These are phyloP conservation scores for Melastoma malabathricum DNA, from an alignment of 345 rosid genomes.

Conservation along the genomic window DNA sequence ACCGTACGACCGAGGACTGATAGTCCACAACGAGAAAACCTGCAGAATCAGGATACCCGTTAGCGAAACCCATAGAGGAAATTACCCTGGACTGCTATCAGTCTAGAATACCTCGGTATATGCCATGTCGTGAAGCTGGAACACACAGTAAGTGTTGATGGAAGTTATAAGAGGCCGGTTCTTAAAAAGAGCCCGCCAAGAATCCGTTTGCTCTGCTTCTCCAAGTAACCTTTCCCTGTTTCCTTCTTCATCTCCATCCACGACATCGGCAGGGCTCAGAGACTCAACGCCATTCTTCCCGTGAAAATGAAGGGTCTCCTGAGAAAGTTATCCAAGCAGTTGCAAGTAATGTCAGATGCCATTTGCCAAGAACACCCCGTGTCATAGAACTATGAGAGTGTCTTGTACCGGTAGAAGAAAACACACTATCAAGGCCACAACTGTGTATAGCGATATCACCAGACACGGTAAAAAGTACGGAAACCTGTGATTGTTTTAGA, in stretches of 20 bases:
- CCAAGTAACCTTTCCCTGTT: slow-evolving; percentile 7
- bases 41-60: slow-evolving; percentile 6
- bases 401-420: slow-evolving; percentile 44
- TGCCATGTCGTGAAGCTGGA: slow-evolving; percentile 47
- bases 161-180: slow-evolving; percentile 43
- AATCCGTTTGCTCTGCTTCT: slow-evolving; percentile 4
- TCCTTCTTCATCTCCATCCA: slow-evolving; percentile 5
- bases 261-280: slow-evolving; percentile 8
- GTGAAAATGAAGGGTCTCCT: slow-evolving; percentile 44
- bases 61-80: neutral
- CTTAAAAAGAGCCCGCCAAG: slow-evolving; percentile 18
- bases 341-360: too few relatives aligned
- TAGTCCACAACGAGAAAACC: slow-evolving; percentile 48
- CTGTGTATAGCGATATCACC: slow-evolving; percentile 44
- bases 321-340: slow-evolving; percentile 6
- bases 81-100: neutral
- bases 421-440: slow-evolving; percentile 26
- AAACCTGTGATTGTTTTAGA: slow-evolving; percentile 30
- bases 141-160: slow-evolving; percentile 28
- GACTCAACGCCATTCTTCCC: slow-evolving; percentile 5
- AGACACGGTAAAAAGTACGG: slow-evolving; percentile 76
- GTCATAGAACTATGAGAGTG: neutral
- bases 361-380: too few relatives aligned
- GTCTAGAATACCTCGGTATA: slow-evolving; percentile 23
- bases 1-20: slow-evolving; percentile 31